A percentile compares a stretch with the other conserved stretches of the same genome.
Conservation (phyloP, 1,284 basidiomycete species). For the Cutaneotrichosporon sp. region DNA sequence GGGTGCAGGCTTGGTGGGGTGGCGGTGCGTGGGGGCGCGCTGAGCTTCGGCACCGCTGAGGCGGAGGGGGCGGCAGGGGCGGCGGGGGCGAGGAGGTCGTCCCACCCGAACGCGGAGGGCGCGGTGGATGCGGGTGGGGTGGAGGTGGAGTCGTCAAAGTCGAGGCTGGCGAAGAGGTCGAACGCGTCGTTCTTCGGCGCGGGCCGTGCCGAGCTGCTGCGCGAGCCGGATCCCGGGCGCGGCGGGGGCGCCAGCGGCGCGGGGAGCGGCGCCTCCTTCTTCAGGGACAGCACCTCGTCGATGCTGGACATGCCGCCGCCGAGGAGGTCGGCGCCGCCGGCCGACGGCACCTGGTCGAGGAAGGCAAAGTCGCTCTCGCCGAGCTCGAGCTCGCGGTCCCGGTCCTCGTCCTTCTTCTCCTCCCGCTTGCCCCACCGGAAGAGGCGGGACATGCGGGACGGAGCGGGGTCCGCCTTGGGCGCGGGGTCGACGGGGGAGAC, state of each 20-base stretch:
- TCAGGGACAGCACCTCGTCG: conserved; percentile 35
- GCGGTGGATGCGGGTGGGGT: too few relatives aligned
- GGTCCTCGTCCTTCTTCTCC: conserved; percentile 5
- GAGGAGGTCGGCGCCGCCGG: conserved; percentile 46
- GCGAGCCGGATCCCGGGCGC: conserved; percentile 8
- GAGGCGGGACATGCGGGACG: conserved; percentile 51
- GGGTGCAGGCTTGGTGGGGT: background rate
- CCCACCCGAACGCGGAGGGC: conserved; percentile 25
- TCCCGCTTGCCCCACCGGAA: conserved; percentile 8
- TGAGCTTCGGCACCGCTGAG: background rate
- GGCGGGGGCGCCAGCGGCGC: conserved; percentile 41
- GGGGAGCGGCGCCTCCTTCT: conserved; percentile 31
- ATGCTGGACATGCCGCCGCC: conserved; percentile 37
- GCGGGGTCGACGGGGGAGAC: background rate
- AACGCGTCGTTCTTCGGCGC: conserved; percentile 23
- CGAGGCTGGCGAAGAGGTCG: conserved; percentile 44
- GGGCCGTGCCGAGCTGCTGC: background rate
- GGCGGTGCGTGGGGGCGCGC: conserved; percentile 1
- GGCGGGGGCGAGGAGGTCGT: conserved; percentile 30
- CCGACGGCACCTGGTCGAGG: conserved; percentile 49
- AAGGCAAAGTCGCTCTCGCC: conserved; percentile 51
- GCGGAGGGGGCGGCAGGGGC: conserved; percentile 8
- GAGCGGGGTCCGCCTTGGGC: background rate
- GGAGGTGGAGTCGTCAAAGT: conserved; percentile 30
- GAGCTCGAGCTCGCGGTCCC: conserved; percentile 44